Evolutionary conservation across 1,284 basidiomycete genomes (phyloP), one percentile per base, ranked within the genome.

Genomic region (Stygiomarasmius scandens): DNA sequence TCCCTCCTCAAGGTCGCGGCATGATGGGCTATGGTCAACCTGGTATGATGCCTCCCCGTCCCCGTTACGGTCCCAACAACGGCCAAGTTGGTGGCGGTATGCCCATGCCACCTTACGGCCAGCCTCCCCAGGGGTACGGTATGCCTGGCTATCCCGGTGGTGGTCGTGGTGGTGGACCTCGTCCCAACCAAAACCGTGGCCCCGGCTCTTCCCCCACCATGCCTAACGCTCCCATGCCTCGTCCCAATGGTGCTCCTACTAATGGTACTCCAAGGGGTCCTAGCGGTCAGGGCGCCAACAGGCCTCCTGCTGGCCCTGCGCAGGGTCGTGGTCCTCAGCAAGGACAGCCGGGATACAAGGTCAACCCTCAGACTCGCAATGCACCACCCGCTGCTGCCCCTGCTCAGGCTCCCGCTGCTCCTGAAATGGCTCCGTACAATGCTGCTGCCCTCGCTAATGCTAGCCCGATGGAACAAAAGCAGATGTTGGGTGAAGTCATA

Each of bases 401-500:
- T 63, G 68, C 76, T 61, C 70, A 58, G 27, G 67, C 73, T 53
- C 67, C 75, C n/a, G n/a, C n/a, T 27, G 67, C 77, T 45, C 61
- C 76, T 45, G 80, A 82, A 12, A 75, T 73, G 62, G 79, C 82
- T 45, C 64, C 69, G 23, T 71, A 89, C 66, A 81, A 80, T 46
- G 64, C 84, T 49, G 71, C 79, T 53, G 76, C 86, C 25, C 84
- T 98, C 59, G 88, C 89, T 55, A 85, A 77, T 66, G 89, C 89
- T 20, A 81, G 85, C 49, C 89, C 93, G 49, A 85, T 89, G 79
- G 94, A 96, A 75, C 95, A 96, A 83, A 98, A 97, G 83, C 95
- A 97, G 76, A 93, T 95, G 89, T 82, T 97, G 56, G 95, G 95
- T 67, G 95, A 97, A 77, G 85, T 91, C 55, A 87, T 96, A 66